Evolutionary conservation across 345 rosid species (phyloP).

Genomic region (Theobroma cacao): DNA sequence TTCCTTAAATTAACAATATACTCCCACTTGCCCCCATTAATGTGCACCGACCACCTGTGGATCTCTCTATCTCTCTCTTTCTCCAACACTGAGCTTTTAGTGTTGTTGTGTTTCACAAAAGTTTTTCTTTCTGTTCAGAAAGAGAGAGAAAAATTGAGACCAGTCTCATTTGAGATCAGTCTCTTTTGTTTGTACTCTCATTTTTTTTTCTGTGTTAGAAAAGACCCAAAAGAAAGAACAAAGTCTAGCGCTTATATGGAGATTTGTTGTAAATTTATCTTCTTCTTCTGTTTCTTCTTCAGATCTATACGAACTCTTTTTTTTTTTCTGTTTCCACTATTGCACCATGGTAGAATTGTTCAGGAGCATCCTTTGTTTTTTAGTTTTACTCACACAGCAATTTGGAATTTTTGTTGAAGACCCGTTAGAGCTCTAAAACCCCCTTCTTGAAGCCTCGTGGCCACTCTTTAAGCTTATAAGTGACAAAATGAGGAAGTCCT

Average conservation of each 20-base stretch:
- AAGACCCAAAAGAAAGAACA: slow-evolving; percentile 16
- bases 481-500: no score
- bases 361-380: no score
- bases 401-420: no score
- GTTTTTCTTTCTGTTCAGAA: slow-evolving; percentile 22
- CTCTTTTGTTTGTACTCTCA: slow-evolving; percentile 20
- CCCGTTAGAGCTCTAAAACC: no score
- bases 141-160: slow-evolving; percentile 9
- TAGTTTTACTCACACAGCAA: no score
- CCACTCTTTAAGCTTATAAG: no score
- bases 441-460: no score
- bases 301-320: slow-evolving; percentile 37
- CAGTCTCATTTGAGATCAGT: no score
- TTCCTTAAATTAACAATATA: no score
- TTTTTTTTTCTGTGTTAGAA: slow-evolving; percentile 11
- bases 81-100: slow-evolving; percentile 12
- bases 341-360: slow-evolving; percentile 23
- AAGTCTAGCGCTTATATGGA: slow-evolving; percentile 13
- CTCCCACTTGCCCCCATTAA: no score
- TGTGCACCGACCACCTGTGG: slow-evolving; percentile 39
- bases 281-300: slow-evolving; percentile 25
- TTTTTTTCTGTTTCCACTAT: slow-evolving; percentile 3
- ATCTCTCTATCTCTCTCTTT: slow-evolving; percentile 17
- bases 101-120: slow-evolving; percentile 13
- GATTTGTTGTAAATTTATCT: slow-evolving; percentile 4